Evolutionary conservation across 352 stramenopile species (phyloP).

Genomic region (Phytophthora hybrid): DNA sequence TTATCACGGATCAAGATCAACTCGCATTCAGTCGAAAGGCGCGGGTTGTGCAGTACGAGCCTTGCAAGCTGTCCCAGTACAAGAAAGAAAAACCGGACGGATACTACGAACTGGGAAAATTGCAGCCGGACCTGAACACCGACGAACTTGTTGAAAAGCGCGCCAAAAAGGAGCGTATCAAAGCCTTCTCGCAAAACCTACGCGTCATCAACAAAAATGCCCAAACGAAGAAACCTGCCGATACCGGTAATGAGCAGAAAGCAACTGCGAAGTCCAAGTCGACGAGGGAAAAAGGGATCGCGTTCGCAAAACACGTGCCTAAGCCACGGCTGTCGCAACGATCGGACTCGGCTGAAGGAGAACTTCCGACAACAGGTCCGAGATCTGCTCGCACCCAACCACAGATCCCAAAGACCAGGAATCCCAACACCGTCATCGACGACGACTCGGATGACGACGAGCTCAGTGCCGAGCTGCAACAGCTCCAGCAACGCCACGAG

Average conservation of each 20-base stretch:
- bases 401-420: constrained; percentile 18
- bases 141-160: constrained; percentile 85
- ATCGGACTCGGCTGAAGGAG: constrained; percentile 34
- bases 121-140: constrained; percentile 87
- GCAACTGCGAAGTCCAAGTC: constrained; percentile 58
- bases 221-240: constrained; percentile 43
- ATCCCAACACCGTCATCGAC: constrained; percentile 59
- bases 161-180: constrained; percentile 80
- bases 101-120: constrained; percentile 91
- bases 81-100: constrained; percentile 84
- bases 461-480: constrained; percentile 67
- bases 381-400: constrained; percentile 5
- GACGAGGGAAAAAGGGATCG: constrained; percentile 73
- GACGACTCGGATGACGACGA: constrained; percentile 70
- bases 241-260: constrained; percentile 27
- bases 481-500: constrained; percentile 78
- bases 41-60: constrained; percentile 78
- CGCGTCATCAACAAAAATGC: constrained; percentile 76
- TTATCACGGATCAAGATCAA: constrained; percentile 68
- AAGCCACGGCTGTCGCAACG: constrained; percentile 60
- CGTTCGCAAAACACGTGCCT: constrained; percentile 83
- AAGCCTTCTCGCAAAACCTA: constrained; percentile 86
- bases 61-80: constrained; percentile 89
- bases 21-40: constrained; percentile 84
- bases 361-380: neutral